A percentile compares a stretch with the other conserved stretches of the same genome.
phyloP scores from a whole-genome alignment of 2,329 filamentous ascomycete species.

The Cercospora citrullina region DNA sequence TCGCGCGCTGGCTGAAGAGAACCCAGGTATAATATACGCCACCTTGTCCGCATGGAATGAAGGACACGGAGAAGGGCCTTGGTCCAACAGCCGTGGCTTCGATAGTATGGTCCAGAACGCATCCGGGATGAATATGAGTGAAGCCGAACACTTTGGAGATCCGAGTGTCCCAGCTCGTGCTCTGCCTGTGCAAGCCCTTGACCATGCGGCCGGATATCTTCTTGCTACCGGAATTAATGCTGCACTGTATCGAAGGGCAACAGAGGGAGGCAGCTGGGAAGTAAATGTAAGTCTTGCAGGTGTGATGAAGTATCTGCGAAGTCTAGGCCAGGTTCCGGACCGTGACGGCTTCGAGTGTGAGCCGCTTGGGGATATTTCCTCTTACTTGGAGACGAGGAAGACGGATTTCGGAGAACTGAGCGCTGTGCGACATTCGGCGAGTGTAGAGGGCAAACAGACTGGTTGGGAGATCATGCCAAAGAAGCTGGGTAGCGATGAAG shows the following conservation, averaged over 20 bases:
- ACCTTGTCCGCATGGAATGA: constrained; percentile 56
- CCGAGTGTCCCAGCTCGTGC: constrained; percentile 39
- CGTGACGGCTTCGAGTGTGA: constrained; percentile 44
- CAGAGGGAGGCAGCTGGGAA: constrained; percentile 51
- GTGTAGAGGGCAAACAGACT: constrained; percentile 47
- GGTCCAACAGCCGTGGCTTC: constrained; percentile 52
- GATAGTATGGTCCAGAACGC: constrained; percentile 59
- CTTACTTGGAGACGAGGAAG: constrained; percentile 47
- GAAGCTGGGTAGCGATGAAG: constrained; percentile 49
- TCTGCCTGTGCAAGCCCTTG: constrained; percentile 57
- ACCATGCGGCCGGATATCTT: constrained; percentile 58
- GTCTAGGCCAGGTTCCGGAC: constrained; percentile 54
- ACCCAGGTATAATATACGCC: constrained; percentile 52
- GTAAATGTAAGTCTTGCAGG: constrained; percentile 59
- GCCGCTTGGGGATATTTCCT: constrained; percentile 14
- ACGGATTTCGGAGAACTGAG: constrained; percentile 51
- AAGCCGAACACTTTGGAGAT: constrained; percentile 50
- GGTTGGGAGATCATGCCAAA: constrained; percentile 57
- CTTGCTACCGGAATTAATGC: constrained; percentile 56
- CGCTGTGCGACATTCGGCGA: constrained; percentile 52
- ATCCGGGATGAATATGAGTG: constrained; percentile 57
- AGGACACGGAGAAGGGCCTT: constrained; percentile 46
- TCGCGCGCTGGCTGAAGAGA: constrained; percentile 42
- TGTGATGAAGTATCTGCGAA: constrained; percentile 57
- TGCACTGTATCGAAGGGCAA: constrained; percentile 52